These are phyloP conservation scores for Cardiospermum halicacabum DNA, from an alignment of 345 rosid genomes.

Conservation along the genomic window DNA sequence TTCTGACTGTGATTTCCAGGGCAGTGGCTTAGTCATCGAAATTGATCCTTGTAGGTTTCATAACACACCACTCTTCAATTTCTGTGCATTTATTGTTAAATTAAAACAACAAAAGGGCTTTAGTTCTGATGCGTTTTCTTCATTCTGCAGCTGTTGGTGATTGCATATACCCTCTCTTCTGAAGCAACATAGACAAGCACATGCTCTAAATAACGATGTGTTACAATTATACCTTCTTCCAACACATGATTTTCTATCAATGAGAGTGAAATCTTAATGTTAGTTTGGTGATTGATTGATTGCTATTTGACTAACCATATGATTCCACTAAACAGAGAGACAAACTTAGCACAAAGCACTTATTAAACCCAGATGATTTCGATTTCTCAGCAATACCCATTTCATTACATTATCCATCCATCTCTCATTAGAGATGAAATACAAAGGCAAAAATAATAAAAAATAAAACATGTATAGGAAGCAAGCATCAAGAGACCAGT, in stretches of 20 bases:
- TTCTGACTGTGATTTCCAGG: not conserved
- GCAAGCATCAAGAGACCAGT: too few species aligned
- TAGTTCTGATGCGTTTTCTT: not conserved
- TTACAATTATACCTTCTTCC: not conserved
- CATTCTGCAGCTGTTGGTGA: not conserved
- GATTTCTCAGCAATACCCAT: not conserved
- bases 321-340: not conserved
- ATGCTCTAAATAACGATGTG: not conserved
- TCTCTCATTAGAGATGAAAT: not conserved
- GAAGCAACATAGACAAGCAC: not conserved
- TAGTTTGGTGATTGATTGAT: too few species aligned
- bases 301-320: not conserved
- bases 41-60: conserved; percentile 4
- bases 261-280: too few species aligned
- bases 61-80: not conserved
- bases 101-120: not conserved
- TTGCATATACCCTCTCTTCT: not conserved
- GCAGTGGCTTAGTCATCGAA: not conserved
- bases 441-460: not conserved
- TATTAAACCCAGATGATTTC: not conserved
- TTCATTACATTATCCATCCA: not conserved
- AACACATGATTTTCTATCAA: not conserved
- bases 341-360: not conserved
- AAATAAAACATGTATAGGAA: not conserved
- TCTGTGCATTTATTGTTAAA: not conserved